Evolutionary conservation across 164 flowering plant species (phyloP), one percentile per base, ranked within the genome.

Genomic region (Akebia trifoliata): DNA sequence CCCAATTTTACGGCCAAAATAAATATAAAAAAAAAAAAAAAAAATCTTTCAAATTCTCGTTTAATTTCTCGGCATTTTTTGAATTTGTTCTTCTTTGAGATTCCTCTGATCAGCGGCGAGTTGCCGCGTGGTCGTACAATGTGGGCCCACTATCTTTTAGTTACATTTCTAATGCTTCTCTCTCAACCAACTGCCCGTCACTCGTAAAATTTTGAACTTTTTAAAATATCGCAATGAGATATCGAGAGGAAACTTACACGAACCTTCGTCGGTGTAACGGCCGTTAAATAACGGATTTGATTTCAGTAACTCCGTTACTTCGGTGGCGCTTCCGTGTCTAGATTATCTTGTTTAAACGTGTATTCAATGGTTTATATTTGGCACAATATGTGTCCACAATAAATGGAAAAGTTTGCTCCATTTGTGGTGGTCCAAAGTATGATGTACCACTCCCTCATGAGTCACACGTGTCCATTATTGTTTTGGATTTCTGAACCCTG

Each of bases 61-160:
- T 56, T 17, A 44, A 3, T 48, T 49, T 49, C 12, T 28, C 35
- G 29, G 12, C 29, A 26, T 47, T 30, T 47, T 30, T 26, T 48
- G 32, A 1, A 15, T 40, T 40, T n/a, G 7, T n/a, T n/a, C 20
- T 42, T 6, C n/a, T 18, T 42, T 18, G 1, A 38, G 15, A 14
- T 17, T 42, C 20, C 8, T 26, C 24, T 59, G 31, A 58, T 46
- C 61, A 17, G 61, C 61, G 42, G 6, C 53, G 21, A 15, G 43
- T 51, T 50, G 64, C 64, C 64, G 64, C 64, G 64, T 60, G 64
- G 64, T 10, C 26, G 29, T 42, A 34, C 15, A 17, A 4, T 3
- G 2, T 24, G 24, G 54, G 36, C 35, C 54, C 54, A 26, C 22
- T 29, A 10, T 0, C 6, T 18, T 29, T 30, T 8, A 6, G n/a